phyloP scores from a whole-genome alignment of 805 yeast genomes.

The Pichia rugopelliculosa region DNA sequence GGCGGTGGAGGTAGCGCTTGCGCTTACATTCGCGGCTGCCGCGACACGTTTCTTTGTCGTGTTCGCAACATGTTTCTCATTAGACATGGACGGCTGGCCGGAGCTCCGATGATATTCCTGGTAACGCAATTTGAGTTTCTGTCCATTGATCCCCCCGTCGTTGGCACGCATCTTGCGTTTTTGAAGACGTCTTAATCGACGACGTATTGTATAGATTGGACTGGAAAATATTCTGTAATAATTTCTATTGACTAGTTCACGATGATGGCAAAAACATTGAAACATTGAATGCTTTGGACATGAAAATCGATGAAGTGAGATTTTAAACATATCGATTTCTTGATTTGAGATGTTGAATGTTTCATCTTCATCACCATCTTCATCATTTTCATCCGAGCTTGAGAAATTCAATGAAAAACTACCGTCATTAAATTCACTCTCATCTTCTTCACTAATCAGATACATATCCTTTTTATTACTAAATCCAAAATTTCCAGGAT shows the following conservation, averaged over 20 bases:
- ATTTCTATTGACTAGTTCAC: conserved; percentile 9
- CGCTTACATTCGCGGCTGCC: background rate
- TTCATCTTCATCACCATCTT: conserved; percentile 11
- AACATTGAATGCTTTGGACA: conserved; percentile 25
- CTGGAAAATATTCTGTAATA: conserved; percentile 12
- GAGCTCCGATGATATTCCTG: background rate
- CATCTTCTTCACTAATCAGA: conserved; percentile 7
- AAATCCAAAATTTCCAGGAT: background rate
- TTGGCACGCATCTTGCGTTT: background rate
- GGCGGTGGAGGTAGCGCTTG: no score
- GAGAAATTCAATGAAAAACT: conserved; percentile 6
- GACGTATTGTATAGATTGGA: conserved; percentile 12
- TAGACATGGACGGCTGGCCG: background rate
- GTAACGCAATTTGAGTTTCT: background rate
- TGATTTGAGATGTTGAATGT: conserved; percentile 16
- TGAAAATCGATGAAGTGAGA: conserved; percentile 15
- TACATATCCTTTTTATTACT: background rate
- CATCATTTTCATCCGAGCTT: conserved; percentile 13
- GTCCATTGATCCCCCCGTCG: background rate
- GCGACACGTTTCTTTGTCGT: background rate
- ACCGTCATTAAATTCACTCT: conserved; percentile 9
- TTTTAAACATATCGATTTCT: conserved; percentile 23
- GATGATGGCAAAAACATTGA: conserved; percentile 19
- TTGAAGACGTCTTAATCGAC: background rate
- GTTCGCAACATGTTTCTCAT: background rate